phyloP scores from a whole-genome alignment of 805 yeast species.

The Wickerhamomyces chaumierensis region DNA sequence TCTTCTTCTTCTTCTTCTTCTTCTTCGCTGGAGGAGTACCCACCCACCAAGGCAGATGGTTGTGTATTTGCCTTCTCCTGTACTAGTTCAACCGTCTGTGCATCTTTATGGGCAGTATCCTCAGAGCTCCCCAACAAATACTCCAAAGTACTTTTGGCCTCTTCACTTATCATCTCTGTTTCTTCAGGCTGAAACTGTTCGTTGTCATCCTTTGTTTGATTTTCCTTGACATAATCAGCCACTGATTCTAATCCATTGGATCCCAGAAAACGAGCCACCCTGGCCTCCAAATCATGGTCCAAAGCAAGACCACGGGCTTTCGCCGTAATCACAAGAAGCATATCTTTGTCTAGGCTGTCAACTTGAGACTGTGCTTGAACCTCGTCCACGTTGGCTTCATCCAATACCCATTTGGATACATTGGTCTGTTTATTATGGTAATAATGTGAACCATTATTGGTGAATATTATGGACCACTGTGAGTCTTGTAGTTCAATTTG shows the following conservation, averaged over 20 bases:
- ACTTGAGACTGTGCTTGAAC: constrained; percentile 15
- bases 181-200: too few species aligned
- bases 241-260: not conserved
- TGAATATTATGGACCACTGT: constrained; percentile 31
- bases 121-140: not conserved
- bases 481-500: constrained; percentile 4
- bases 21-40: constrained; percentile 15
- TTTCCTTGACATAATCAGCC: too few species aligned
- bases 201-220: not conserved
- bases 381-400: constrained; percentile 17
- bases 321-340: constrained; percentile 23
- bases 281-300: constrained; percentile 4
- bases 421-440: constrained; percentile 22
- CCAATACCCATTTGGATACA: constrained; percentile 25
- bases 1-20: constrained; percentile 5
- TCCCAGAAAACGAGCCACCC: not conserved
- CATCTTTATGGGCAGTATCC: too few species aligned
- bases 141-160: too few species aligned
- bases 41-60: constrained; percentile 4
- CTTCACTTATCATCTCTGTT: not conserved
- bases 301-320: constrained; percentile 25
- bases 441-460: constrained; percentile 30
- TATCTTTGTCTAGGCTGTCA: constrained; percentile 16
- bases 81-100: not conserved
- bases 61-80: not conserved